phyloP scores from a whole-genome alignment of 1,139 yeast species.

The Yamadazyma diospyri region DNA sequence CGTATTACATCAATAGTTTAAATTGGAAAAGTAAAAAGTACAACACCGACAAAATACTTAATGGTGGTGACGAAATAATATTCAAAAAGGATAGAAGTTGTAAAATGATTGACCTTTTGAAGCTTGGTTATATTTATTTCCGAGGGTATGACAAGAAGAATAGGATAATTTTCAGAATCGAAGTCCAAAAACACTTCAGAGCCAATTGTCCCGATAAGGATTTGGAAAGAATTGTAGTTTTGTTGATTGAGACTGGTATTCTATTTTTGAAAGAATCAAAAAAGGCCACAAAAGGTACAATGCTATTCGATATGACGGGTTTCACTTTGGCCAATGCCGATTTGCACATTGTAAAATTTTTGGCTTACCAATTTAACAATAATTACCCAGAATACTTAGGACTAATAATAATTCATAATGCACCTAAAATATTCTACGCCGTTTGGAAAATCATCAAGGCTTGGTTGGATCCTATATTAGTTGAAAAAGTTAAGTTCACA shows the following conservation, averaged over 20 bases:
- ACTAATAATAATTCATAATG: conserved; percentile 71
- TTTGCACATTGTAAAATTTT: conserved; percentile 73
- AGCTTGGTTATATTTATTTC: conserved; percentile 58
- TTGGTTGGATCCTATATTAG: conserved; percentile 90
- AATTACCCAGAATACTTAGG: conserved; percentile 88
- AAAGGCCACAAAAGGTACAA: conserved; percentile 67
- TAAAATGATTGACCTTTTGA: conserved; percentile 50
- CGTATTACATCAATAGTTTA: conserved; percentile 65
- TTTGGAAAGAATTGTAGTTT: conserved; percentile 61
- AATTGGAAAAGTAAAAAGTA: conserved; percentile 63
- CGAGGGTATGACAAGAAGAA: conserved; percentile 62
- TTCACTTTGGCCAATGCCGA: conserved; percentile 82
- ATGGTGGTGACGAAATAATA: conserved; percentile 54
- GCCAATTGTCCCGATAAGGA: conserved; percentile 67
- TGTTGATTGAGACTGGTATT: conserved; percentile 68
- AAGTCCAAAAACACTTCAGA: conserved; percentile 72
- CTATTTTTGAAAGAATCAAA: conserved; percentile 49
- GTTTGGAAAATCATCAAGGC: conserved; percentile 82
- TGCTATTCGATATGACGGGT: conserved; percentile 71
- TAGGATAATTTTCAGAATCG: conserved; percentile 67
- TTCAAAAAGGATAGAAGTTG: conserved; percentile 20
- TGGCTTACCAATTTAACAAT: conserved; percentile 75
- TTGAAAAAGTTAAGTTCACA: conserved; percentile 75
- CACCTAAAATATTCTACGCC: conserved; percentile 87
- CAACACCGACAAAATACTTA: conserved; percentile 55